Base-by-base conservation (phyloP, 2,329 filamentous ascomycete genomes). In the Ascochyta fabae region DNA sequence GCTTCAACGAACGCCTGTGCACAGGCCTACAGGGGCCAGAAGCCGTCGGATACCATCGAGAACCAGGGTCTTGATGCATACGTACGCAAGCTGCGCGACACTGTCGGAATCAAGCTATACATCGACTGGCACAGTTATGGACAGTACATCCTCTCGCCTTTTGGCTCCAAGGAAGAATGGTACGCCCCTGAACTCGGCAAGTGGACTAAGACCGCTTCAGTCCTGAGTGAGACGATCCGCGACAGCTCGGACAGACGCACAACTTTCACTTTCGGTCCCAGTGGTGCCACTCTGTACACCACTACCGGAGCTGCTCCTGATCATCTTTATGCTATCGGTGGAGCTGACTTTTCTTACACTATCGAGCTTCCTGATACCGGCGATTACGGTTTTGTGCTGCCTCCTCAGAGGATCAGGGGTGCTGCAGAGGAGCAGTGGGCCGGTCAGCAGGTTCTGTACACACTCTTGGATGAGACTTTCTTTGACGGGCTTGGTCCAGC, bases 81-180 rank as follows among this genome's bases (percentile, higher is more conserved):
- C 50, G 73, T 82, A 10, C 73, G 75, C 34, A 70, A 72, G n/a
- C 67, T 86, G 22, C 72, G 76, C 4, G 68, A 71, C 15, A 60
- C 62, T 3, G 75, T 81, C 53, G 82, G 83, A 0, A 78, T 88
- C 48, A 83, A 84, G 65, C 78, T 87, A 2, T 89, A 81, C 68
- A 83, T 88, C 47, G 86, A 89, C 73, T 86, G 82, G 74, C 86
- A 88, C 74, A 81, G 82, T 3, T 88, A 86, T 70, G 82, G 80
- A 10, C 86, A 88, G 62, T 77, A 84, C 29, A 81, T 88, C 55
- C 79, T 85, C 54, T 79, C 81, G 16, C 82, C 77, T 2, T 88
- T 85, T 58, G 85, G 85, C 26, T 85, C 84, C 72, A 81, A 81
- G 13, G 86, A 84, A 72, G 76, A 72, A 19, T 74, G 69, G 15